Percentiles rank a stretch among this genome's conserved stretches.
Conservation (phyloP, 345 rosid species). For the Boechera retrofracta region DNA sequence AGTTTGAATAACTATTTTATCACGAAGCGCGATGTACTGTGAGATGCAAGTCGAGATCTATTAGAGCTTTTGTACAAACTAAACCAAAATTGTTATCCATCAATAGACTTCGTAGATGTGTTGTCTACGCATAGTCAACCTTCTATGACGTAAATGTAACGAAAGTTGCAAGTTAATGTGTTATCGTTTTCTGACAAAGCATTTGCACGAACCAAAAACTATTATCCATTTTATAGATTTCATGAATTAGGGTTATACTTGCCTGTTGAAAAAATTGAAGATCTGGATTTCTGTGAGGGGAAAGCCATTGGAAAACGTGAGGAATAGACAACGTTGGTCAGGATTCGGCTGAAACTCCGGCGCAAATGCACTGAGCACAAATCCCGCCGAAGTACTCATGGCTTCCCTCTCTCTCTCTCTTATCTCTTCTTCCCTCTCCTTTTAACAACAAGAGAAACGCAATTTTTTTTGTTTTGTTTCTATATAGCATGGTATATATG, state of each 20-base stretch:
- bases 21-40: background rate
- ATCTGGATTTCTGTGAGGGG: slow-evolving; percentile 25
- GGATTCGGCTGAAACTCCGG: background rate
- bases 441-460: background rate
- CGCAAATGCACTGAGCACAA: background rate
- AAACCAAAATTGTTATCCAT: background rate
- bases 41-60: background rate
- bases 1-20: background rate
- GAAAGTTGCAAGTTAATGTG: background rate
- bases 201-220: slow-evolving; percentile 3
- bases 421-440: background rate
- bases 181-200: background rate
- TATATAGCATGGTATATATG: background rate
- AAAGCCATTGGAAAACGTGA: slow-evolving; percentile 31
- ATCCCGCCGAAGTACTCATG: slow-evolving; percentile 5
- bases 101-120: background rate
- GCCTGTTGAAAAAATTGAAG: background rate
- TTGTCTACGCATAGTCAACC: background rate
- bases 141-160: background rate
- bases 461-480: background rate
- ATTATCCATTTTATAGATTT: background rate
- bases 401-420: background rate
- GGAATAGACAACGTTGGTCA: background rate
- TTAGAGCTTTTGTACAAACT: background rate
- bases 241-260: slow-evolving; percentile 1